A percentile compares a stretch with the other conserved stretches of the same genome.
Conservation (phyloP, 176 grass and related monocot species). For the Carex scoparia region DNA sequence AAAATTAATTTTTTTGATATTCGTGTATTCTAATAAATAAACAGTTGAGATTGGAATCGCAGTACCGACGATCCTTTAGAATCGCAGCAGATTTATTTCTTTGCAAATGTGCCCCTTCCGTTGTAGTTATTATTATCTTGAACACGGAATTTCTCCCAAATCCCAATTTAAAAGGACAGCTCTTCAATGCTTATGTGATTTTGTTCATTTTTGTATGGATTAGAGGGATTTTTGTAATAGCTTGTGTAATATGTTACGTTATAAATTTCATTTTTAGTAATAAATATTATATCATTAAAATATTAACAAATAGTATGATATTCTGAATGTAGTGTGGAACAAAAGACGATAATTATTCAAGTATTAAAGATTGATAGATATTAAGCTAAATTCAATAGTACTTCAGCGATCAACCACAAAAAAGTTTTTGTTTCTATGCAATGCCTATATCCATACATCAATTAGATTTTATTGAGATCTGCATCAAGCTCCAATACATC, state of each 20-base stretch:
- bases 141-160: background rate
- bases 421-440: too few species aligned
- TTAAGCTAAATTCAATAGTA: background rate
- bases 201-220: conserved; percentile 1
- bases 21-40: too few species aligned
- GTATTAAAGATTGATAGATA: background rate
- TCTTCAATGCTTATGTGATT: background rate
- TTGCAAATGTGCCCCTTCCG: background rate
- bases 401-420: background rate
- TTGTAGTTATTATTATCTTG: background rate
- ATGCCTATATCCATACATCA: background rate
- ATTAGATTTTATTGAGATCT: too few species aligned
- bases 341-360: background rate
- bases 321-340: background rate
- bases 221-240: background rate
- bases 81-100: too few species aligned
- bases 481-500: too few species aligned
- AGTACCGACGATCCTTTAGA: too few species aligned
- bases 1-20: too few species aligned
- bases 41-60: too few species aligned
- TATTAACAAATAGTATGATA: too few species aligned
- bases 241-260: background rate
- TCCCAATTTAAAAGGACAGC: background rate
- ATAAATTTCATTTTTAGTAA: background rate
- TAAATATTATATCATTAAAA: background rate